Base-by-base conservation (phyloP, 768 basidiomycete species). In the Sporobolomyces pararoseus region DNA sequence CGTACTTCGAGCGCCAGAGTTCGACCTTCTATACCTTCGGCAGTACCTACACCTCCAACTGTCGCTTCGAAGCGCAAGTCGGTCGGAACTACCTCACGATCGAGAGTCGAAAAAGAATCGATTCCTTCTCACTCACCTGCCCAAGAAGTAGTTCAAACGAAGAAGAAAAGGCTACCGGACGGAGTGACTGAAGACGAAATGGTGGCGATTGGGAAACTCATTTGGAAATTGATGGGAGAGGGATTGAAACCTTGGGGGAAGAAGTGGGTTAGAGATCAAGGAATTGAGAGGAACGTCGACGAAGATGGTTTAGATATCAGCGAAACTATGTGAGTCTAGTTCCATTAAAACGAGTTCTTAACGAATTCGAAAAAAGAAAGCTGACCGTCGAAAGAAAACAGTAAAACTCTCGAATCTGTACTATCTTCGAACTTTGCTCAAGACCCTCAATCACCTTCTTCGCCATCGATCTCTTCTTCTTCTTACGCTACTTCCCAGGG, bases 261-360 rank as follows among this genome's bases (percentile, higher is more conserved):
- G 53, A 55, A 51, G n/a, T 62, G 61, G 66, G 53, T 29, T 32
- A n/a, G n/a, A 7, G 66, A 68, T 14, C 16, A n/a, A 32, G 58
- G 37, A 3, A 12, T 7, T 44, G 42, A 58, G 3, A 2, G 34
- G 1, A 7, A 37, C 2, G 2, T 23, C 19, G 51, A 14, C 2
- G 44, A 35, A 21, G 60, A n/a, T 3, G 31, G 31, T 14, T 32
- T 47, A 7, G 7, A 6, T 9, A 35, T 46, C 19, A 21, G 49
- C 21, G 66, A 68, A 12, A 68, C 61, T 19, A 35, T 50, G 66
- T 68, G 35, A 32, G 66, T 55, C 27, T 10, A 9, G 17, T 42
- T 42, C 32, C 17, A 19, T 54, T 37, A 23, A 10, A 16, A 14
- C 34, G 31, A 34, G 44, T 16, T 25, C 35, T 12, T n/a, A 5